phyloP scores from a whole-genome alignment of 257 asterid species.

The Penstemon newberryi region DNA sequence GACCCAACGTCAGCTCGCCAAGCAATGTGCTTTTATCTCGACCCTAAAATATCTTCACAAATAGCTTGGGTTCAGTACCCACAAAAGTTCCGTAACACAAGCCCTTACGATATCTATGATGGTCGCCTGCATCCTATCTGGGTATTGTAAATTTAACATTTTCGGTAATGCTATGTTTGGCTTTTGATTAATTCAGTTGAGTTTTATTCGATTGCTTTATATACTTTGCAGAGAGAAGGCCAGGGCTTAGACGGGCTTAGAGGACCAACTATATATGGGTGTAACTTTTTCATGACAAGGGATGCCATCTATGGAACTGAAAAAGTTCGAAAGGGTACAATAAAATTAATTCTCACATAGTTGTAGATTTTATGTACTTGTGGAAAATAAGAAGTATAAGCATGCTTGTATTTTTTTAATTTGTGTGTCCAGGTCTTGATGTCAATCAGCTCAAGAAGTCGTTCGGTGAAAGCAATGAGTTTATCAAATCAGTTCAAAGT shows the following conservation, averaged over 20 bases:
- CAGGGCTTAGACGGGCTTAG: conserved; percentile 54
- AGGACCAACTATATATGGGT: conserved; percentile 53
- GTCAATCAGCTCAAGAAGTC: conserved; percentile 34
- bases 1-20: conserved; percentile 55
- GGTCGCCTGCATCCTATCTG: conserved; percentile 30
- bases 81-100: conserved; percentile 56
- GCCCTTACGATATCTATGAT: conserved; percentile 54
- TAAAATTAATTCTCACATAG: background rate
- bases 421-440: conserved; percentile 36
- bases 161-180: background rate
- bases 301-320: conserved; percentile 45
- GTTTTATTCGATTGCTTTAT: background rate
- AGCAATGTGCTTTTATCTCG: conserved; percentile 57
- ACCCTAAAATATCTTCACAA: conserved; percentile 38
- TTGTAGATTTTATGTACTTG: too few relatives aligned
- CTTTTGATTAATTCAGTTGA: background rate
- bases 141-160: conserved; percentile 29
- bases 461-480: conserved; percentile 61
- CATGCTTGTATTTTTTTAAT: background rate
- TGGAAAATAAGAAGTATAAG: background rate
- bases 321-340: conserved; percentile 30
- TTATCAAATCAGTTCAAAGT: conserved; percentile 38
- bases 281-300: conserved; percentile 55
- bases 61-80: conserved; percentile 72
- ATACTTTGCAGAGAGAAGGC: conserved; percentile 42